A percentile compares a stretch with the other conserved stretches of the same genome.
These are phyloP conservation scores for Neurospora sp. DNA, from an alignment of 2,329 filamentous ascomycete species.

Conservation along the genomic window DNA sequence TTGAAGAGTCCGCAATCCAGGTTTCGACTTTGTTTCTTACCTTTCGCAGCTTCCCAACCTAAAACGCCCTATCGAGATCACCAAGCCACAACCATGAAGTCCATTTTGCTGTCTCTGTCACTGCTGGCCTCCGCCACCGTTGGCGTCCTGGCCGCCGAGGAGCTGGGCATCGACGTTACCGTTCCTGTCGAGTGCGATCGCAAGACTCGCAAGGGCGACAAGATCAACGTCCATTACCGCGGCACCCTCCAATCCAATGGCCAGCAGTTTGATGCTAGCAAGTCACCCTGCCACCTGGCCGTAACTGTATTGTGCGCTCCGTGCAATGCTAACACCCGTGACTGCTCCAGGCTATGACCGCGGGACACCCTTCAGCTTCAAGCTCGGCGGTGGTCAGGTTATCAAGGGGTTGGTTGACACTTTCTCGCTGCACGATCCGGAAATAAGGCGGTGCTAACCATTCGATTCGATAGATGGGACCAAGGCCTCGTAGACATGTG, in stretches of 20 bases:
- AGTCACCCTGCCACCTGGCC: conserved; percentile 16
- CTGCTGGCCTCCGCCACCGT: conserved; percentile 41
- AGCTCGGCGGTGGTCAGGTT: conserved; percentile 68
- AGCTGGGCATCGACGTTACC: conserved; percentile 70
- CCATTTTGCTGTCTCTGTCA: conserved; percentile 36
- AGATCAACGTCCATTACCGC: conserved; percentile 77
- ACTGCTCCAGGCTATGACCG: conserved; percentile 57
- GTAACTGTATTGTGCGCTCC: background rate
- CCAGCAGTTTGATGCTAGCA: conserved; percentile 71
- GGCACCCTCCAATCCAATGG: conserved; percentile 69
- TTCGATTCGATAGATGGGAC: conserved; percentile 57
- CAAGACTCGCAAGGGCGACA: conserved; percentile 67
- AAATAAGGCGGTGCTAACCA: conserved; percentile 13
- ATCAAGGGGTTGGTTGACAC: conserved; percentile 64
- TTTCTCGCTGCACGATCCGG: background rate
- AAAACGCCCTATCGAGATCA: conserved; percentile 1
- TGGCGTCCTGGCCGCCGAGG: conserved; percentile 41
- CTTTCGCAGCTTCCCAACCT: conserved; percentile 2
- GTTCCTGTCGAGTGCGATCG: conserved; percentile 67
- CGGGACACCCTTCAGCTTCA: conserved; percentile 65
- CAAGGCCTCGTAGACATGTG: conserved; percentile 88
- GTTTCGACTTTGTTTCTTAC: background rate
- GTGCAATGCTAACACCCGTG: conserved; percentile 28
- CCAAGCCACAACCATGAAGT: conserved; percentile 35
- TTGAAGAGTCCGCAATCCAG: background rate